A percentile compares a stretch with the other conserved stretches of the same genome.
Conservation (phyloP, 495 filamentous ascomycete species). For the Aspergillus avenaceus region DNA sequence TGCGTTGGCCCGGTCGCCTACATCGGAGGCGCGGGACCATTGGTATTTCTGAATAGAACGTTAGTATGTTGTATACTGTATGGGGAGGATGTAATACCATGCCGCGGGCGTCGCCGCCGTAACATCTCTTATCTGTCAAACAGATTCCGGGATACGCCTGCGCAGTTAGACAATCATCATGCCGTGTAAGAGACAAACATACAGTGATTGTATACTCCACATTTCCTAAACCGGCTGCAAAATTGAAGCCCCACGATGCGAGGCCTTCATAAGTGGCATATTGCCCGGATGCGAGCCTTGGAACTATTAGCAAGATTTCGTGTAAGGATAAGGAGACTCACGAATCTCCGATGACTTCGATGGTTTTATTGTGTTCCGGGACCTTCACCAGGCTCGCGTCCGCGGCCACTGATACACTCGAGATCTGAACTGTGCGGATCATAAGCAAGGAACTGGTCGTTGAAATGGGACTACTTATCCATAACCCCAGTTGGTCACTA, state of each 20-base stretch:
- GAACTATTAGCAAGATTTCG: neutral
- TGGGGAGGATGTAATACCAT: constrained; percentile 17
- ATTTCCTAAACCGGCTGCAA: constrained; percentile 58
- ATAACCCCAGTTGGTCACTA: constrained; percentile 65
- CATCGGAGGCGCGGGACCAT: constrained; percentile 64
- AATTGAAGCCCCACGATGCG: constrained; percentile 52
- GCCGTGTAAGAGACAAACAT: neutral
- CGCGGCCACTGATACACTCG: constrained; percentile 47
- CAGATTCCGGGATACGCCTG: constrained; percentile 60
- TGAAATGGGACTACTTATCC: constrained; percentile 36
- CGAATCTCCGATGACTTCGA: constrained; percentile 67
- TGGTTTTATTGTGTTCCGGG: constrained; percentile 45
- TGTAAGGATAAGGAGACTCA: constrained; percentile 13
- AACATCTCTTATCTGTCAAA: constrained; percentile 55
- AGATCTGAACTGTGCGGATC: constrained; percentile 48
- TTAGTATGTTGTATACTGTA: neutral
- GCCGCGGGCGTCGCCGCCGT: constrained; percentile 34
- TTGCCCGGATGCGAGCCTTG: constrained; percentile 46
- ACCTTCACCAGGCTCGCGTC: constrained; percentile 48
- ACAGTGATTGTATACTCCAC: constrained; percentile 59
- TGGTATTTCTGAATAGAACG: constrained; percentile 45
- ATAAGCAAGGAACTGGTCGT: neutral
- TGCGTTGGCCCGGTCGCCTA: constrained; percentile 43
- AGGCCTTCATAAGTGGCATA: constrained; percentile 63
- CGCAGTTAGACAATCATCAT: neutral